phyloP scores from a whole-genome alignment of 1,139 yeast genomes.

The Suhomyces coccinellae region DNA sequence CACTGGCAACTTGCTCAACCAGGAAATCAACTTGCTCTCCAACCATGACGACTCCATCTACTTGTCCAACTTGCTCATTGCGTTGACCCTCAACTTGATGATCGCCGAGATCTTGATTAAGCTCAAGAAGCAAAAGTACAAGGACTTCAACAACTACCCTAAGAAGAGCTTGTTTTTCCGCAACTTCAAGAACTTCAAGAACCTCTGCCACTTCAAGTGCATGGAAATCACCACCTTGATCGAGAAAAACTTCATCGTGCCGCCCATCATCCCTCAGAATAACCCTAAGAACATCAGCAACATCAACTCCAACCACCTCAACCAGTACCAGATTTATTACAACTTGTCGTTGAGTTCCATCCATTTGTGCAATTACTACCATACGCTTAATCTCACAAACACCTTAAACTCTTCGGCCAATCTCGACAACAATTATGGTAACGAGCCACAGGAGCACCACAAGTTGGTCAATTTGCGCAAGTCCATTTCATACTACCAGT shows the following conservation, averaged over 20 bases:
- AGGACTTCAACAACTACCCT: slow-evolving; percentile 23
- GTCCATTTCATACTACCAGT: slow-evolving; percentile 39
- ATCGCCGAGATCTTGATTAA: slow-evolving; percentile 36
- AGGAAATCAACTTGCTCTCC: slow-evolving; percentile 23
- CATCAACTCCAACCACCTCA: slow-evolving; percentile 16
- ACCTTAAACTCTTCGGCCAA: slow-evolving; percentile 20
- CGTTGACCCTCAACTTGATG: slow-evolving; percentile 32
- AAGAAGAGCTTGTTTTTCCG: slow-evolving; percentile 18
- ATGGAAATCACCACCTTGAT: slow-evolving; percentile 31
- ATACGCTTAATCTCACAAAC: slow-evolving; percentile 27
- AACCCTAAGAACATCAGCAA: slow-evolving; percentile 14
- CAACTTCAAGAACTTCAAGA: slow-evolving; percentile 29
- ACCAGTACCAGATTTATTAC: slow-evolving; percentile 35
- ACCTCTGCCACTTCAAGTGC: slow-evolving; percentile 30
- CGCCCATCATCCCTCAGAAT: slow-evolving; percentile 21
- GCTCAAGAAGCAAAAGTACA: slow-evolving; percentile 28
- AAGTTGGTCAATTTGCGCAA: slow-evolving; percentile 35
- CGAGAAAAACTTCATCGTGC: slow-evolving; percentile 33
- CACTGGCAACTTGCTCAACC: slow-evolving; percentile 11
- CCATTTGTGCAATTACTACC: slow-evolving; percentile 40
- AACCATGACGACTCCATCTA: slow-evolving; percentile 35
- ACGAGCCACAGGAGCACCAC: slow-evolving; percentile 32
- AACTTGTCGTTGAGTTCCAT: slow-evolving; percentile 34
- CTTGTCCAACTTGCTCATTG: slow-evolving; percentile 31
- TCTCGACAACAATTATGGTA: slow-evolving; percentile 17